Base-by-base conservation (phyloP, 2,329 filamentous ascomycete genomes). In the Epichloe baconii region DNA sequence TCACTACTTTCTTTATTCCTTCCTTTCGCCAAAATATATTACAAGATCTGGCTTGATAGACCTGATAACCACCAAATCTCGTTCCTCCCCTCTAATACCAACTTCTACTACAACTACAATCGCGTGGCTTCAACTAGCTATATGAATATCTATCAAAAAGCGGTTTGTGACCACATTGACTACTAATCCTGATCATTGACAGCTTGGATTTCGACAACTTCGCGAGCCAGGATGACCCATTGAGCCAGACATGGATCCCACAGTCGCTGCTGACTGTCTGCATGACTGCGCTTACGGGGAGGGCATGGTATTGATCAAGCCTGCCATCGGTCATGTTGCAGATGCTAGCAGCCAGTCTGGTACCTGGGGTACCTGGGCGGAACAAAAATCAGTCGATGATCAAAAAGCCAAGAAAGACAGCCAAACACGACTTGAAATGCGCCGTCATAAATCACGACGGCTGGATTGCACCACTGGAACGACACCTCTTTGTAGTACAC, bases 281-380 rank as follows among this genome's bases (percentile, higher is more conserved):
- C 75, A 80, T 49, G 79, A 82, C 59, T 85, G 83, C 72, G 70
- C 82, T 58, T 85, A 83, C 57, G 84, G 84, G 52, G 79, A 80
- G 50, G 85, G 84, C 56, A 88, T 86, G 83, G 79, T 77, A 3
- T 75, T 87, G 61, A 80, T 86, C 67, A 86, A 85, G 63, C 78
- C 80, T 50, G 74, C 72, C 50, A 64, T 65, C 17, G 73, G 75
- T 60, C 83, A 81, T 58, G 69, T 77, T 57, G 70, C 78, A 55
- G 76, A 82, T 53, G 61, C 63, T 52, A 76, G 76, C 61, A 86
- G 74, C 57, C 83, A 87, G 64, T 85, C 82, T 31, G 83, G 83
- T 55, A 86, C 81, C 43, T 86, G 82, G 83, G 71, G 83, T 55
- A 86, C 81, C 43, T 86, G 82, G 83, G 71, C 82, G 52, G 84